Conservation (phyloP, 176 grass and related monocot genomes). For the Themeda triandra region DNA sequence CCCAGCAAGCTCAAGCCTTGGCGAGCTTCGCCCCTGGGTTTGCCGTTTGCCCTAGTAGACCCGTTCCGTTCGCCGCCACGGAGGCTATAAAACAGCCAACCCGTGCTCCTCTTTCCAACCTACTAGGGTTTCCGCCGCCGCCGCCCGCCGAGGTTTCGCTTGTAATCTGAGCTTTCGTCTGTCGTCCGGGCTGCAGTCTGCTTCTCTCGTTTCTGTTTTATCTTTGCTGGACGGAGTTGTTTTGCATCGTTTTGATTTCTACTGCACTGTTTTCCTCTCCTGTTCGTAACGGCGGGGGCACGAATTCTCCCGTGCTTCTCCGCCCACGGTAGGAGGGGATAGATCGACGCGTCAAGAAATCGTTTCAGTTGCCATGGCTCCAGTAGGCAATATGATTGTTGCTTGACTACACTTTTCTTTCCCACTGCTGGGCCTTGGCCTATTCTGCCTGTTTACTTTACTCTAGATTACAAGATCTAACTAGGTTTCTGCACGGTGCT, state of each 20-base stretch:
- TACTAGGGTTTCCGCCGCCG: neutral
- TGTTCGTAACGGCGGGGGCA: neutral
- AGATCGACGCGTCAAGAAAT: constrained; percentile 61
- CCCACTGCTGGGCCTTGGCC: too few species aligned
- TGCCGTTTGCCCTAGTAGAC: neutral
- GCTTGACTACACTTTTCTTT: constrained; percentile 40
- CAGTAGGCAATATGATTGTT: constrained; percentile 67
- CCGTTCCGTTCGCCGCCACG: neutral
- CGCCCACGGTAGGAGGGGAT: neutral
- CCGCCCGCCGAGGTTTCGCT: neutral
- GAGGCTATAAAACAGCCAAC: neutral
- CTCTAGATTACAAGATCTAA: neutral
- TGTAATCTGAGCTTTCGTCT: neutral
- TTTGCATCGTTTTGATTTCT: neutral
- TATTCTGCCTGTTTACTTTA: neutral
- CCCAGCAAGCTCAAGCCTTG: neutral
- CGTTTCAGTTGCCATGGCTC: constrained; percentile 57
- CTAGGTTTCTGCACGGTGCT: constrained; percentile 19
- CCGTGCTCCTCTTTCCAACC: neutral
- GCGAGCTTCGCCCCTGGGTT: neutral
- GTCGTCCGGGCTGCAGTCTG: neutral
- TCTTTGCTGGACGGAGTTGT: neutral
- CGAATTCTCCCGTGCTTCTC: neutral
- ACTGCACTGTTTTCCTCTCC: neutral
- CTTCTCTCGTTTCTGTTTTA: neutral